Percentiles rank a stretch among this genome's conserved stretches.
Conservation (phyloP, 2,329 filamentous ascomycete species). For the Pseudogymnoascus sp. region DNA sequence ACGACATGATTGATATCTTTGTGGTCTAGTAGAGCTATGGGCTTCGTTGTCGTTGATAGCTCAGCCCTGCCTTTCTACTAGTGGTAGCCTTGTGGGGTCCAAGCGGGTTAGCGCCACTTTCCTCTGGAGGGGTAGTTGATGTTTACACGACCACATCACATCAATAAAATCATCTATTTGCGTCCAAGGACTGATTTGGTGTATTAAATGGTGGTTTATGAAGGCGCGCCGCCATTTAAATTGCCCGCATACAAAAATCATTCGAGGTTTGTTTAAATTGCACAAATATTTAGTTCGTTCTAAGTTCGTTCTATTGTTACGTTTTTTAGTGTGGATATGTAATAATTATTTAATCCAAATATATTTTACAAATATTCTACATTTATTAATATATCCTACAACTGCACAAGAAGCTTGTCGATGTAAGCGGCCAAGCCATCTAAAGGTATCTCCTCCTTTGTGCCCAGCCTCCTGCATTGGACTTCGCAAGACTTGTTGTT, state of each 20-base stretch:
- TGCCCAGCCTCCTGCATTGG: constrained; percentile 26
- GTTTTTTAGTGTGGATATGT: background rate
- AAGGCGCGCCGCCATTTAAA: background rate
- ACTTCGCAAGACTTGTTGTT: constrained; percentile 24
- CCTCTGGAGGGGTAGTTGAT: background rate
- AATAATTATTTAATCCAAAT: background rate
- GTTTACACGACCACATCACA: background rate
- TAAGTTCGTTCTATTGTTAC: background rate
- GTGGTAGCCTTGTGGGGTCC: constrained; percentile 8
- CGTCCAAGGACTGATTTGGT: background rate
- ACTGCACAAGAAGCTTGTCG: constrained; percentile 8
- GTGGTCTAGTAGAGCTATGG: background rate
- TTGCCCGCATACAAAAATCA: background rate
- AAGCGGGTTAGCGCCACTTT: constrained; percentile 2
- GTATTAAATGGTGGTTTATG: background rate
- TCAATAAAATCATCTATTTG: background rate
- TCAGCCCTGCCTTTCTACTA: constrained; percentile 8
- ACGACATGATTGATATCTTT: constrained; percentile 8
- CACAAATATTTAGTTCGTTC: background rate
- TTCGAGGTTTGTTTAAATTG: background rate
- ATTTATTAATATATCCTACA: constrained; percentile 7
- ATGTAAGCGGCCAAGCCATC: constrained; percentile 14
- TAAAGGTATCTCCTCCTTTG: constrained; percentile 20
- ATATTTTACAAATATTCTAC: background rate
- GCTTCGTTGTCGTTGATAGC: constrained; percentile 2